Evolutionary conservation across 1,139 yeast species (phyloP), one percentile per base, ranked within the genome.

Genomic region (Blastobotrys arbuscula): DNA sequence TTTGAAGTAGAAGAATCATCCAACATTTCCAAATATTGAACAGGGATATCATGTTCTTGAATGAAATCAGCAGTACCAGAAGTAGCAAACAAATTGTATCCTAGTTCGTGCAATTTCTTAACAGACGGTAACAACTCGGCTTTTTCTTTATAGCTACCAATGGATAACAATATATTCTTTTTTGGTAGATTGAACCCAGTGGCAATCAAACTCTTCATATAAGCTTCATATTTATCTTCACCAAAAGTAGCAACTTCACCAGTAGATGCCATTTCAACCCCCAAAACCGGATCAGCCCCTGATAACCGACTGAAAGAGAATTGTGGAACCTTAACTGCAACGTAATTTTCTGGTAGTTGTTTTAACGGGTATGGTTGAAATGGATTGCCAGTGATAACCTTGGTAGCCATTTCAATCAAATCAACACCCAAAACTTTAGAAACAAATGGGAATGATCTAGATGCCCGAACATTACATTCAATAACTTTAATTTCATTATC

Each of bases 241-340:
- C 98, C 99, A 67, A 94, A 90, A 56, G 95, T 81, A 47, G 99
- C 99, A 63, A 92, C 98, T 72, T 92, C 98, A 78, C 98, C 98
- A 55, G 98, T 92, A 24, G 97, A 90, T 35, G 98, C 97, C 98
- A 92, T 92, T 72, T 92, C 98, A 59, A 92, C 98, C 72, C 98
- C 98, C 59, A 92, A 77, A 53, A 92, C 89, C 48, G 98, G 98
- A 69, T 92, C 98, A 53, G 98, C 98, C 62, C 98, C 98, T 46
- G 97, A 89, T 62, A 92, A 79, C 70, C 98, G 83, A 39, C 97
- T 86, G 82, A 92, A 92, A 26, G 97, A 90, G 71, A 92, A 92
- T 71, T 92, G 98, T 28, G 98, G 98, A 53, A 92, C 97, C 75
- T 92, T 92, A 55, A 90, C 85, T 51, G 97, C 98, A 71, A 95